Conservation (phyloP, 2,329 filamentous ascomycete genomes). For the Aspergillus udagawae region DNA sequence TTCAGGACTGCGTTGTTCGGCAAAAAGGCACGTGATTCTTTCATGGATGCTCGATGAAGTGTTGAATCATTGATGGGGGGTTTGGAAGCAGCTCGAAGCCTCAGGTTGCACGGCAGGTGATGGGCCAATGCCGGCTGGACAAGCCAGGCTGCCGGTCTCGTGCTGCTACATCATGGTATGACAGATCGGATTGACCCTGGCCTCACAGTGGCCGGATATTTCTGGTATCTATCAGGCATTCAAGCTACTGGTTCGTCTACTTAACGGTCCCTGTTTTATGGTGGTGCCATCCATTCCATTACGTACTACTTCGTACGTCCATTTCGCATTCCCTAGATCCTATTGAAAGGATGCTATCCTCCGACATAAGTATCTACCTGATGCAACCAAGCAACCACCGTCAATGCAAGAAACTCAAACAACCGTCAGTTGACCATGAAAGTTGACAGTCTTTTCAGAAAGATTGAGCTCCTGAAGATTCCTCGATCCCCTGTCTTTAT, state of each 20-base stretch:
- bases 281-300: background rate
- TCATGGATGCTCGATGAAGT: background rate
- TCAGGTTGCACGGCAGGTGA: background rate
- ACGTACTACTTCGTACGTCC: background rate
- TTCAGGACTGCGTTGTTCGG: background rate
- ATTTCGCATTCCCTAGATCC: background rate
- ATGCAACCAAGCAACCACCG: background rate
- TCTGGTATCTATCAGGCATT: background rate
- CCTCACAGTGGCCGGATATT: background rate
- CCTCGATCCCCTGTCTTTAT: constrained; percentile 5
- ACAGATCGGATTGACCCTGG: too few relatives aligned
- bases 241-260: background rate
- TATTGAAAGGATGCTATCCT: background rate
- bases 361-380: background rate
- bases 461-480: constrained; percentile 14
- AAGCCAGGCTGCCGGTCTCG: background rate
- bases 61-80: background rate
- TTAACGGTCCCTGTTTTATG: too few relatives aligned
- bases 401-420: too few relatives aligned
- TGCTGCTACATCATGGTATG: too few relatives aligned
- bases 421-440: background rate
- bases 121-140: background rate
- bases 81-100: background rate
- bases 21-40: background rate
- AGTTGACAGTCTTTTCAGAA: constrained; percentile 14